Evolutionary conservation across 2,329 filamentous ascomycete genomes (phyloP).

Genomic region (Penicillium sp.): DNA sequence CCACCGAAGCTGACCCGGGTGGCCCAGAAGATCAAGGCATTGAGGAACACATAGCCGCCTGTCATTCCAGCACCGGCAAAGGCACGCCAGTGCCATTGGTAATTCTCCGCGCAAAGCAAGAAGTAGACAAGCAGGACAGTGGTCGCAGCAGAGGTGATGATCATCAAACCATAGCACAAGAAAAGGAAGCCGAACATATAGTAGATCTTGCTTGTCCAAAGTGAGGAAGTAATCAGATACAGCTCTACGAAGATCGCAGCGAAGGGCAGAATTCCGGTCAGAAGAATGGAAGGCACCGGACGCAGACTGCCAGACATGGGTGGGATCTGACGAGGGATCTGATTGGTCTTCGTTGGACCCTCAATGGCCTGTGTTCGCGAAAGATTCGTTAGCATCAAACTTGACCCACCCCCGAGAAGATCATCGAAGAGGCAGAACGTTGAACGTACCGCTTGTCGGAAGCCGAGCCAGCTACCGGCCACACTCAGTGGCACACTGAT

Average conservation of each 20-base stretch:
- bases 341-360: slow-evolving; percentile 86
- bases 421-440: too few relatives aligned
- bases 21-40: slow-evolving; percentile 84
- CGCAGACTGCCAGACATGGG: slow-evolving; percentile 75
- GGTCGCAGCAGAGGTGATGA: slow-evolving; percentile 86
- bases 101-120: slow-evolving; percentile 90
- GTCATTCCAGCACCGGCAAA: slow-evolving; percentile 89
- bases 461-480: slow-evolving; percentile 86
- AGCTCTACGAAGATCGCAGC: slow-evolving; percentile 96
- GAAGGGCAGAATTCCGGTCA: slow-evolving; percentile 89
- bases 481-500: slow-evolving; percentile 91
- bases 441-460: slow-evolving; percentile 56
- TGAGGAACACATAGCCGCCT: slow-evolving; percentile 84
- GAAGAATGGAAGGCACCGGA: slow-evolving; percentile 80
- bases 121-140: slow-evolving; percentile 96
- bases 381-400: slow-evolving; percentile 7
- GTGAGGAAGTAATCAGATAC: slow-evolving; percentile 98
- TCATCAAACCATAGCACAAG: slow-evolving; percentile 95
- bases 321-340: slow-evolving; percentile 95
- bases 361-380: slow-evolving; percentile 51
- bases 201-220: slow-evolving; percentile 98
- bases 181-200: slow-evolving; percentile 99
- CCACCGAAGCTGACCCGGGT: slow-evolving; percentile 81
- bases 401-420: too few relatives aligned
- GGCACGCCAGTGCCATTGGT: slow-evolving; percentile 97